A percentile compares a stretch with the other conserved stretches of the same genome.
Conservation (phyloP, 768 basidiomycete genomes). For the Boletus sensibilis region DNA sequence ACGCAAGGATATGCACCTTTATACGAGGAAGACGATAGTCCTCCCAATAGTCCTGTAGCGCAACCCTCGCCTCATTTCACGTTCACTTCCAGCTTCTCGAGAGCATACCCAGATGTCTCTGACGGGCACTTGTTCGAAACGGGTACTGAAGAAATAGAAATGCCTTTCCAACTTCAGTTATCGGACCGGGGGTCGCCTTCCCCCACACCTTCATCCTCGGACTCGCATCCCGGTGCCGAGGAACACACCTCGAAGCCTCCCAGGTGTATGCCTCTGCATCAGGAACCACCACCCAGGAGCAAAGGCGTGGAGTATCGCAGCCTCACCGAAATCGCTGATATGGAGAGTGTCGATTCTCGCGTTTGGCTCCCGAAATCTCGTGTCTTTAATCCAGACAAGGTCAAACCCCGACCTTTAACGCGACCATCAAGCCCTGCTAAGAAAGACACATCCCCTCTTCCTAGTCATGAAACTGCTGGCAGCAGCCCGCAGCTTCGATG, state of each 20-base stretch:
- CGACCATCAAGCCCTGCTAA: slow-evolving; percentile 27
- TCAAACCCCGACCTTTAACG: slow-evolving; percentile 24
- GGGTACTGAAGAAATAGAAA: background rate
- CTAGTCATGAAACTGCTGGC: background rate
- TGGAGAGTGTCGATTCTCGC: slow-evolving; percentile 22
- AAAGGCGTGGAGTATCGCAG: slow-evolving; percentile 22
- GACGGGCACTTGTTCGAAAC: background rate
- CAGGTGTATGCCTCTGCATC: slow-evolving; percentile 10
- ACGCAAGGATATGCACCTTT: slow-evolving; percentile 21
- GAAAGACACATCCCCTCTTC: background rate
- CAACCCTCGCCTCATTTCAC: slow-evolving; percentile 18
- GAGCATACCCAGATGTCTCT: slow-evolving; percentile 12
- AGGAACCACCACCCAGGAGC: slow-evolving; percentile 2
- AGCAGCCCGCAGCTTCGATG: background rate
- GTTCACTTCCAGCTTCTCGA: slow-evolving; percentile 18
- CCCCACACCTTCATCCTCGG: slow-evolving; percentile 1
- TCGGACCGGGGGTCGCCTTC: slow-evolving; percentile 8
- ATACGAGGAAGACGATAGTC: slow-evolving; percentile 16
- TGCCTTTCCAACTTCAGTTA: background rate
- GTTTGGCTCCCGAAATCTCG: slow-evolving; percentile 28
- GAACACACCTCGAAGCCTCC: slow-evolving; percentile 4
- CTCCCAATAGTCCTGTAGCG: slow-evolving; percentile 2
- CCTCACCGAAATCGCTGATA: slow-evolving; percentile 17
- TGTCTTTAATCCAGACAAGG: slow-evolving; percentile 26
- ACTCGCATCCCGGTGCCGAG: slow-evolving; percentile 8